Percentiles rank a stretch among this genome's conserved stretches.
Evolutionary conservation across 2,329 filamentous ascomycete species (phyloP).

Genomic region (Emmonsiellopsis sp.): DNA sequence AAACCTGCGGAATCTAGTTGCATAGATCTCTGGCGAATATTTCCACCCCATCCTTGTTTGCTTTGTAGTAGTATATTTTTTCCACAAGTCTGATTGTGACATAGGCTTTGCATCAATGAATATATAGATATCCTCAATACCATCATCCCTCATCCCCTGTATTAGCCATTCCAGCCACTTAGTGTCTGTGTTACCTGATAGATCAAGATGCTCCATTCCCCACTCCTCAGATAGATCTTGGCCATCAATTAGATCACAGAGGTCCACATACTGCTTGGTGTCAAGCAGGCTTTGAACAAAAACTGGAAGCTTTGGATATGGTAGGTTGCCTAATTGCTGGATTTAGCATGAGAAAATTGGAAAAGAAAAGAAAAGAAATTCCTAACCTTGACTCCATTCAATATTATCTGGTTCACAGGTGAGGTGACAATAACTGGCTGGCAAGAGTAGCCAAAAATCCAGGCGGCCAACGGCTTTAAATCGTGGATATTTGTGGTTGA

Average conservation of each 20-base stretch:
- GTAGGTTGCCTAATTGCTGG: constrained; percentile 9
- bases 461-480: not conserved
- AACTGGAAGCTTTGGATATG: constrained; percentile 14
- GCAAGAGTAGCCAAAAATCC: not conserved
- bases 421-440: not conserved
- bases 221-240: constrained; percentile 16
- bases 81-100: not conserved
- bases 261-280: constrained; percentile 8
- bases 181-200: constrained; percentile 9
- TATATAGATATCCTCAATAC: not conserved
- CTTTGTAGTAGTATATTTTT: not conserved
- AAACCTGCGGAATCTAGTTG: not conserved
- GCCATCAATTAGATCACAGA: constrained; percentile 17
- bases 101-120: not conserved
- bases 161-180: constrained; percentile 6
- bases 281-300: constrained; percentile 18
- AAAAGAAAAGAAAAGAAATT: not conserved
- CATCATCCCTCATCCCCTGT: not conserved
- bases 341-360: constrained; percentile 1
- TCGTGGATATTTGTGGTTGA: not conserved
- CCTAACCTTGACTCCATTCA: not conserved
- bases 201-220: constrained; percentile 10
- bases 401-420: not conserved
- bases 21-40: not conserved
- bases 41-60: not conserved